A percentile compares a stretch with the other conserved stretches of the same genome.
Evolutionary conservation across 768 basidiomycete genomes (phyloP).

Genomic region (Xerocomellus chrysenteron): DNA sequence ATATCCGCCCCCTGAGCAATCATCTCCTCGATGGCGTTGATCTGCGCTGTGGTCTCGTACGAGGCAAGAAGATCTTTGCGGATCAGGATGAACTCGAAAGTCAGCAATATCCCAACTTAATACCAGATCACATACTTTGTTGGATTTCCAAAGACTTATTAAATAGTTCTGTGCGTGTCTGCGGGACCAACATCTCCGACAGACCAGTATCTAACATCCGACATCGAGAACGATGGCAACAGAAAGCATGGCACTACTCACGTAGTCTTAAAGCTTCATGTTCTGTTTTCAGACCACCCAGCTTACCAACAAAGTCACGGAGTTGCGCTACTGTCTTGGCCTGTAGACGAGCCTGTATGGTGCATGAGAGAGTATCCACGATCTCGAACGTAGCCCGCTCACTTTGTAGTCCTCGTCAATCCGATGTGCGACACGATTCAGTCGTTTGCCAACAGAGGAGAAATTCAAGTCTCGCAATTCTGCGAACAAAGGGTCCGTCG

Average conservation of each 20-base stretch:
- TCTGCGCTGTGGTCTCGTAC: slow-evolving; percentile 77
- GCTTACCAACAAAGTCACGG: slow-evolving; percentile 91
- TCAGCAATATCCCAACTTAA: slow-evolving; percentile 9
- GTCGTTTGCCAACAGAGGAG: slow-evolving; percentile 76
- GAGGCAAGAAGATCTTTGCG: slow-evolving; percentile 86
- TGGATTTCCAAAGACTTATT: slow-evolving; percentile 93
- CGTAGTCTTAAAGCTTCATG: slow-evolving; percentile 87
- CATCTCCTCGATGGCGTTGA: slow-evolving; percentile 86
- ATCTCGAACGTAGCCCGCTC: slow-evolving; percentile 2
- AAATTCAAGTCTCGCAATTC: slow-evolving; percentile 93
- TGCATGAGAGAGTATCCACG: slow-evolving; percentile 2
- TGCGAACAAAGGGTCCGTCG: slow-evolving; percentile 75
- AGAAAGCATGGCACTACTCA: slow-evolving; percentile 40
- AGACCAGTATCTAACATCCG: slow-evolving; percentile 76
- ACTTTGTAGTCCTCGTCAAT: slow-evolving; percentile 94
- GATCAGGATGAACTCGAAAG: neutral
- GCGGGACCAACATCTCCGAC: slow-evolving; percentile 86
- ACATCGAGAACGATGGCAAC: slow-evolving; percentile 1
- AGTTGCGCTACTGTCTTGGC: slow-evolving; percentile 90
- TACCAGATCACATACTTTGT: slow-evolving; percentile 62
- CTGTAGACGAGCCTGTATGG: slow-evolving; percentile 68
- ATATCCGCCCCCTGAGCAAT: slow-evolving; percentile 85
- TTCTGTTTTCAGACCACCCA: slow-evolving; percentile 90
- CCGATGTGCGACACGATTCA: slow-evolving; percentile 79
- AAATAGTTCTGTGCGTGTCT: slow-evolving; percentile 85